Conservation (phyloP, 2,329 filamentous ascomycete species). For the Claviceps spartinae region DNA sequence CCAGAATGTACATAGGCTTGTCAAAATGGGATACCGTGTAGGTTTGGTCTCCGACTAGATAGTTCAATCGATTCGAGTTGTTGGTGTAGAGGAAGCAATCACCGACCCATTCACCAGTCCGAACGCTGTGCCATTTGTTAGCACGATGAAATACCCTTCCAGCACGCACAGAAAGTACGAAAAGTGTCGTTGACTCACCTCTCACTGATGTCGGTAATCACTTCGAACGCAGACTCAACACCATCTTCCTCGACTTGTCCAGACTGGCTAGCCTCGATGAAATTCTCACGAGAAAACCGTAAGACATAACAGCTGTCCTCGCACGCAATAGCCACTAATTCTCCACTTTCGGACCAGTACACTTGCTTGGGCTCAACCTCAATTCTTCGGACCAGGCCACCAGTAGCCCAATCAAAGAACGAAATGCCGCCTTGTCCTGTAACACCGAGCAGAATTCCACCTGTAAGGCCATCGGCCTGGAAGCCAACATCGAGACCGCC, state of each 20-base stretch:
- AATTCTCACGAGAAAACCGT: conserved; percentile 80
- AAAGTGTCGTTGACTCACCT: conserved; percentile 34
- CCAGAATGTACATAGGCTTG: conserved; percentile 84
- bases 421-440: conserved; percentile 90
- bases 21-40: conserved; percentile 98
- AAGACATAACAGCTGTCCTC: conserved; percentile 94
- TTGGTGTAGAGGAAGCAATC: conserved; percentile 99
- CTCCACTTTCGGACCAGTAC: conserved; percentile 95
- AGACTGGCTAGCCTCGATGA: conserved; percentile 67
- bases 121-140: conserved; percentile 44
- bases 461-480: conserved; percentile 80
- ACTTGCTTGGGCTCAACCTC: conserved; percentile 65
- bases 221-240: conserved; percentile 89
- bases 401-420: conserved; percentile 92
- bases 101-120: conserved; percentile 93
- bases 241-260: conserved; percentile 80
- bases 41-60: conserved; percentile 92
- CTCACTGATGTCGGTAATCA: conserved; percentile 91
- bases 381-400: conserved; percentile 79
- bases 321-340: conserved; percentile 82
- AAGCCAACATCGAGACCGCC: conserved; percentile 89
- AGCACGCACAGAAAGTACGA: background rate
- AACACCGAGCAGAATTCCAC: conserved; percentile 82
- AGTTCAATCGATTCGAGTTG: conserved; percentile 90
- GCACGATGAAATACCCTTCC: background rate